Evolutionary conservation across 129 eudicot species (phyloP), one percentile per base, ranked within the genome.

Genomic region (Gnaphalium uliginosum): DNA sequence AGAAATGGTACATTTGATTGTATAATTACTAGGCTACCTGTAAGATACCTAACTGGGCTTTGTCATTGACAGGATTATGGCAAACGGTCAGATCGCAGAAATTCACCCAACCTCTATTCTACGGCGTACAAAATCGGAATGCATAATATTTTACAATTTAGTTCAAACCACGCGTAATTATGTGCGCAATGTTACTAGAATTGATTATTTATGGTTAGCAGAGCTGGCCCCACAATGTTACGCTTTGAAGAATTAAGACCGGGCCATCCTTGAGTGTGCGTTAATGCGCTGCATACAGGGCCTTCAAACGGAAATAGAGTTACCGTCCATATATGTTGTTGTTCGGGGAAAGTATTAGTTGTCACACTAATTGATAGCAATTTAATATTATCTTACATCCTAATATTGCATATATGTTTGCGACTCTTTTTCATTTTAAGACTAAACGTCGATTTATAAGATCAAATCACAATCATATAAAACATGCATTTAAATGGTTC

Each of bases 191-290:
- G 83, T 95, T 33, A 80, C 94, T 19, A 87, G 84, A 84, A 87
- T 95, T 66, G 99, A 95, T 79, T 87, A 87, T 81, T 72, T 89
- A 89, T 91, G 96, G 99, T 85, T 95, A 56, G 85, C 92, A 7
- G 97, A 95, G 85, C 88, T 95, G 50, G 99, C 97, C 71, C 99
- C 99, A 33, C 96, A 91, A 43, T 87, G 76, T 76, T 95, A 83
- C 71, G 87, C 93, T 66, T 54, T 85, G 75, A 83, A 83, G 73
- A 90, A 87, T 19, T 68, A 68, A 74, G 19, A 13, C 18, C 5
- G 46, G 46, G 13, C 46, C 46, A 39, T 39, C 46, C 13, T 39
- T 39, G 13, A 39, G 4, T 9, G 46, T 39, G 46, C 9, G 9
- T 39, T 39, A 14, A 4, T 10, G 39, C 39, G 8, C 1, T 10